Percentiles rank a stretch among this genome's conserved stretches.
Evolutionary conservation across 2,329 filamentous ascomycete species (phyloP).

Genomic region (Zymoseptoria pseudotritici): DNA sequence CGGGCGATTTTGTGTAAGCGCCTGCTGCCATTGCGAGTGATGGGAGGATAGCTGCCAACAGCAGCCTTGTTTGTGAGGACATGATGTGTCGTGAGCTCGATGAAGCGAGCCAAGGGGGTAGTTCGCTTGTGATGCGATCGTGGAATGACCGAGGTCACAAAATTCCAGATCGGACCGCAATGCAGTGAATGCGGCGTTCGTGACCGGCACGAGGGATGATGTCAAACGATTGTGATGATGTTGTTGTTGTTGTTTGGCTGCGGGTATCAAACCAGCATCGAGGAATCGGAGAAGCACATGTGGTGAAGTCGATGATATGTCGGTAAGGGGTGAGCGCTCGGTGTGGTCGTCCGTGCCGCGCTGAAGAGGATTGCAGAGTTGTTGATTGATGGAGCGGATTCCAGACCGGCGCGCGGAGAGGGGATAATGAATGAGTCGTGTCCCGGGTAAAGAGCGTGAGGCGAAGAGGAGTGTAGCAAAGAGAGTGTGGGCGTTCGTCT

Average conservation of each 20-base stretch:
- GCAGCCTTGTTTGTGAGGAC: constrained; percentile 11
- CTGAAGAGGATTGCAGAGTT: background rate
- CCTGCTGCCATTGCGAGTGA: constrained; percentile 8
- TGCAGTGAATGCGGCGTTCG: background rate
- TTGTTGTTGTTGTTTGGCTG: background rate
- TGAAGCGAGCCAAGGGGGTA: background rate
- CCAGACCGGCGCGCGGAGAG: background rate
- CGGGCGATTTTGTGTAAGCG: background rate
- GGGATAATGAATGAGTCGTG: background rate
- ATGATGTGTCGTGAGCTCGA: constrained; percentile 1
- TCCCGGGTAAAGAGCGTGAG: background rate
- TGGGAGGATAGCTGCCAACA: constrained; percentile 8
- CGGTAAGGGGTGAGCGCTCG: background rate
- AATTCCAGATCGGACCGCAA: background rate
- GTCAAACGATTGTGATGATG: background rate
- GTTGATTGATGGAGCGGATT: background rate
- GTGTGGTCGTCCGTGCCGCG: background rate
- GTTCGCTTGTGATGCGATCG: background rate
- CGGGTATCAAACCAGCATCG: background rate
- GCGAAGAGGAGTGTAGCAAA: background rate
- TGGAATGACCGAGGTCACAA: background rate
- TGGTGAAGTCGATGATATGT: background rate
- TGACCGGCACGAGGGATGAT: background rate
- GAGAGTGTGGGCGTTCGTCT: background rate
- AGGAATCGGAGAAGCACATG: background rate